phyloP scores from a whole-genome alignment of 306 rosid species.

The Leucaena leucocephala region DNA sequence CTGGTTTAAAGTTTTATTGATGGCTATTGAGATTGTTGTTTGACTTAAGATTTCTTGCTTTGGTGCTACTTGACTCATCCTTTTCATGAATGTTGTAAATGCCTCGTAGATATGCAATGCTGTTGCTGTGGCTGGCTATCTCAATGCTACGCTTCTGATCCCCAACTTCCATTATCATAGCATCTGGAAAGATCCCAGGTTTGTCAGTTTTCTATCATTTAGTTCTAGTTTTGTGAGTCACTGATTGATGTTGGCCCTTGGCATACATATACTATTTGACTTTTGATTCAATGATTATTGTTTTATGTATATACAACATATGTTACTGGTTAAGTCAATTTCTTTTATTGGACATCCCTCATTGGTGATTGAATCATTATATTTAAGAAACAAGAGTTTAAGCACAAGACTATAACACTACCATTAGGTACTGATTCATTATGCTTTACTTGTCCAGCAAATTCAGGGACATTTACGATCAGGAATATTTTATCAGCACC shows the following conservation, averaged over 20 bases:
- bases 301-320: constrained; percentile 1
- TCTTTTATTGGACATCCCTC: neutral
- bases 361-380: neutral
- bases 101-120: constrained; percentile 89
- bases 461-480: constrained; percentile 85
- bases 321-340: neutral
- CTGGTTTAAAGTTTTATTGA: constrained; percentile 14
- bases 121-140: constrained; percentile 97
- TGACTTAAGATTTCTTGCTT: constrained; percentile 17
- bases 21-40: neutral
- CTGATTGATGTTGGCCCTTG: constrained; percentile 20
- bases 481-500: constrained; percentile 70
- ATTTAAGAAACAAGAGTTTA: no score
- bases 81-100: constrained; percentile 39
- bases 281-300: constrained; percentile 12
- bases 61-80: constrained; percentile 30
- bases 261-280: constrained; percentile 2
- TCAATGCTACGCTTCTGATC: constrained; percentile 93
- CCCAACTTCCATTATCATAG: constrained; percentile 97
- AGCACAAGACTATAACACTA: no score
- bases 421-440: constrained; percentile 25
- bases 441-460: constrained; percentile 67
- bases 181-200: constrained; percentile 99
- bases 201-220: constrained; percentile 39
- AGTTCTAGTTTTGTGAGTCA: constrained; percentile 6